Percentiles rank a stretch among this genome's conserved stretches.
phyloP scores from a whole-genome alignment of 2,329 filamentous ascomycete species.

The Fusarium annulatum region DNA sequence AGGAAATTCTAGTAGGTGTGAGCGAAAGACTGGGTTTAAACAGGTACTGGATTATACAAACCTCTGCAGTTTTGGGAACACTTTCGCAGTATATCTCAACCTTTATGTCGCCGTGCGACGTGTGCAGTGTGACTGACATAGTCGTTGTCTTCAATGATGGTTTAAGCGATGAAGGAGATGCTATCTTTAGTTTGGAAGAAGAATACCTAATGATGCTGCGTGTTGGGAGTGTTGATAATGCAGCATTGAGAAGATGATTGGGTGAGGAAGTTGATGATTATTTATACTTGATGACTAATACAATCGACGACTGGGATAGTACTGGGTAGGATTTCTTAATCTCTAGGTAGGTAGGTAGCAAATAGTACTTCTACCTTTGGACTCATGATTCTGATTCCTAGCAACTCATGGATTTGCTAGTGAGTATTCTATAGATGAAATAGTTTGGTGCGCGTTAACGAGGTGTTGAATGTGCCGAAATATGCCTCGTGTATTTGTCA shows the following conservation, averaged over 20 bases:
- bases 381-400: neutral
- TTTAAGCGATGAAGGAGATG: neutral
- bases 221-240: neutral
- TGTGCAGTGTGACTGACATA: slow-evolving; percentile 83
- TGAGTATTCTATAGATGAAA: neutral
- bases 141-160: neutral
- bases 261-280: neutral
- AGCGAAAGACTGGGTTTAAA: slow-evolving; percentile 3
- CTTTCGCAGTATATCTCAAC: slow-evolving; percentile 96
- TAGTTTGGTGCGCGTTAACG: neutral
- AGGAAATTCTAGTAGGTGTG: slow-evolving; percentile 77
- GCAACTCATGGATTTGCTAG: no score
- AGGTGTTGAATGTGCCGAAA: neutral
- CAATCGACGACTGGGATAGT: neutral
- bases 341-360: no score
- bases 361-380: neutral
- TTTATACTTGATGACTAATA: slow-evolving; percentile 12
- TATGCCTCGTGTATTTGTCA: no score
- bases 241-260: slow-evolving; percentile 6
- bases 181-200: neutral
- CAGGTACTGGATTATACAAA: slow-evolving; percentile 50
- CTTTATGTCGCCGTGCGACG: slow-evolving; percentile 89
- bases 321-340: neutral
- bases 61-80: slow-evolving; percentile 91
- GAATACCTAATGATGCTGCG: neutral